A percentile compares a stretch with the other conserved stretches of the same genome.
These are phyloP conservation scores for Thraustochytrium striatum DNA, from an alignment of 352 stramenopile genomes.

Conservation along the genomic window DNA sequence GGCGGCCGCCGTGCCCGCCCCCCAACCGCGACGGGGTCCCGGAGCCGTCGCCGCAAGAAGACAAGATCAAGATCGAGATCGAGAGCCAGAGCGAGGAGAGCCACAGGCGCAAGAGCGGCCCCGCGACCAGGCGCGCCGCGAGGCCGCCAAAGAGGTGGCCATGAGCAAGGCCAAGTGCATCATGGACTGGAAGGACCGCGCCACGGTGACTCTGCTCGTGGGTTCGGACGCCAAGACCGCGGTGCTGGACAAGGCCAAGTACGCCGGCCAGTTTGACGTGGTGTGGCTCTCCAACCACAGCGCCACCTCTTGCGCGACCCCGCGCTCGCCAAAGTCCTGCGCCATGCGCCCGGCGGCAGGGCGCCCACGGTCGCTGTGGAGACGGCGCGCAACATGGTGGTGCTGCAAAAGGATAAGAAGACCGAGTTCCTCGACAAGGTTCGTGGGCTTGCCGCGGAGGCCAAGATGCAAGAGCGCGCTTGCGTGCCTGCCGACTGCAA, in stretches of 20 bases:
- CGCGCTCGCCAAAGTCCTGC: neutral
- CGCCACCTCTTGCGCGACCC: neutral
- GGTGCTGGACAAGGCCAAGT: neutral
- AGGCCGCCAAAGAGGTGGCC: neutral
- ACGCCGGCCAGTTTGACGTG: slow-evolving; percentile 1
- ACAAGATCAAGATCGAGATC: no score
- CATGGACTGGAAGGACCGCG: neutral
- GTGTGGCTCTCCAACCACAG: slow-evolving; percentile 38
- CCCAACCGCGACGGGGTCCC: slow-evolving; percentile 15
- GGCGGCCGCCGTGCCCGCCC: neutral
- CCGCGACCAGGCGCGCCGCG: neutral
- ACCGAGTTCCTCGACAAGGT: slow-evolving; percentile 9
- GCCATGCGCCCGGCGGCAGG: neutral
- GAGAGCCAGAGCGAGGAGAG: neutral
- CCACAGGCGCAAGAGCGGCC: neutral
- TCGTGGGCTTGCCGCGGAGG: neutral
- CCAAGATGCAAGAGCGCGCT: neutral
- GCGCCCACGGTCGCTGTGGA: slow-evolving; percentile 3
- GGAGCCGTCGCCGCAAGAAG: no score
- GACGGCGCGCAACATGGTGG: slow-evolving; percentile 41
- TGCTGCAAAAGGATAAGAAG: slow-evolving; percentile 15
- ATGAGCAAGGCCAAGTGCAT: neutral
- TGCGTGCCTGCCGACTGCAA: no score
- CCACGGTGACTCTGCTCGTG: neutral
- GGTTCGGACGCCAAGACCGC: neutral